Base-by-base conservation (phyloP, 306 rosid species). In the Myrica gale region DNA sequence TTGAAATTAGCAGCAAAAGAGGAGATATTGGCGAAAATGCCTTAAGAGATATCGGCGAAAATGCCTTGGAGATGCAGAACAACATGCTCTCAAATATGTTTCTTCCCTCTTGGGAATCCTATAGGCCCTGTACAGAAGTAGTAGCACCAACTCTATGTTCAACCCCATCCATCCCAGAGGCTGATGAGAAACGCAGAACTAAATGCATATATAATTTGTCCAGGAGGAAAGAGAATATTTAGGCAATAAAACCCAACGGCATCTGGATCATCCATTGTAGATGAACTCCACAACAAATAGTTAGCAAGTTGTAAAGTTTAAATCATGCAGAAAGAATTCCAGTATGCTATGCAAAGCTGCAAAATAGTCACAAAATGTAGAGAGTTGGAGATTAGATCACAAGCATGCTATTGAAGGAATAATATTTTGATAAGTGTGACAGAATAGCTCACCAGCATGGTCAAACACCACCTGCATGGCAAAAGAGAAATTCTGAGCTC, bases 401-500 rank as follows among this genome's bases (percentile, higher is more conserved):
- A 79, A 61, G 47, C 79, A 61, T 75, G 58, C 42, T 68, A 63
- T 63, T 53, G 76, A 17, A 69, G 37, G 80, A n/a, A 68, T 80
- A 78, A 76, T 41, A 68, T 5, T 9, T 58, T 20, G 21, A 41
- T 69, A 76, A 73, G 47, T 54, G 39, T 48, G 26, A 41, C 58
- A 47, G 17, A 71, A 46, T 66, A 83, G 74, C 97, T 85, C 89
- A 94, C 97, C 98, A 88, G 90, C 97, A 87, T 95, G 98, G 87
- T 95, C 98, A 82, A 95, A 95, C 77, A 88, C 98, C 81, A 95
- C 98, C 98, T 94, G 94, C 92, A 88, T 12, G 20, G 75, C 67
- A 86, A 78, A 78, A 72, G 71, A 79, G 74, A 69, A 70, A 73
- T 76, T 54, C 82, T 68, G 53, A 78, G 84, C 66, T 65, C 15